Evolutionary conservation across 305 asterid genomes (phyloP).

Genomic region (Plantago coronopus): DNA sequence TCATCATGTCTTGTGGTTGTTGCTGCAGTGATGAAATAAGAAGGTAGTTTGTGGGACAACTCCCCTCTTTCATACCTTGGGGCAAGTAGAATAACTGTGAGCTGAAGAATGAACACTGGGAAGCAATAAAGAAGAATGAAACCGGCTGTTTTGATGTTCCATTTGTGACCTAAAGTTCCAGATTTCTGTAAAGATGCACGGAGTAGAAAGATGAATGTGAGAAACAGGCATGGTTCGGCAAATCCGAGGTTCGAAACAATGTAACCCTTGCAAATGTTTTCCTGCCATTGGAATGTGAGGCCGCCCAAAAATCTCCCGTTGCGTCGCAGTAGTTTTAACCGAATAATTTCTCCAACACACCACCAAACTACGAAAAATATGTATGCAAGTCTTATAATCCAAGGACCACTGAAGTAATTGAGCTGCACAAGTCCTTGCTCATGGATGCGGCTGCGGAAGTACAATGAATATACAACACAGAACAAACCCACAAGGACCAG

Average conservation of each 20-base stretch:
- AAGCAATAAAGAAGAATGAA: constrained; percentile 56
- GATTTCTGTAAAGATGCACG: constrained; percentile 76
- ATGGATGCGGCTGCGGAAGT: constrained; percentile 63
- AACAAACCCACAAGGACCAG: constrained; percentile 62
- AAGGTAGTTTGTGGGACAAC: constrained; percentile 37
- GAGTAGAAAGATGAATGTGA: constrained; percentile 66
- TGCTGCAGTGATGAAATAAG: constrained; percentile 50
- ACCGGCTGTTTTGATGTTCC: constrained; percentile 67
- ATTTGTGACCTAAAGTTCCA: constrained; percentile 50
- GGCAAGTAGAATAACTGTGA: constrained; percentile 53
- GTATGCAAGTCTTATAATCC: constrained; percentile 60
- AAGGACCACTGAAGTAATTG: constrained; percentile 75
- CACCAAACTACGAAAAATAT: constrained; percentile 65
- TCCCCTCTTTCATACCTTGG: constrained; percentile 39
- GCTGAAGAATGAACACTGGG: constrained; percentile 68
- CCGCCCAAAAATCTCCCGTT: constrained; percentile 56
- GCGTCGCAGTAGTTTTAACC: constrained; percentile 56
- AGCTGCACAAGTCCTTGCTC: constrained; percentile 49
- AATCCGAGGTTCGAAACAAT: constrained; percentile 82
- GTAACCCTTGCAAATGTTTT: constrained; percentile 75
- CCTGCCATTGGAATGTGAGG: constrained; percentile 58
- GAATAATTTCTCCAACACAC: constrained; percentile 75
- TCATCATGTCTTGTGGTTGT: constrained; percentile 27
- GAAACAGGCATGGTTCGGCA: constrained; percentile 77
- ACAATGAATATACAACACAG: constrained; percentile 53